These are phyloP conservation scores for Mycosphaerella sp. DNA, from an alignment of 2,329 filamentous ascomycete genomes.

Conservation along the genomic window DNA sequence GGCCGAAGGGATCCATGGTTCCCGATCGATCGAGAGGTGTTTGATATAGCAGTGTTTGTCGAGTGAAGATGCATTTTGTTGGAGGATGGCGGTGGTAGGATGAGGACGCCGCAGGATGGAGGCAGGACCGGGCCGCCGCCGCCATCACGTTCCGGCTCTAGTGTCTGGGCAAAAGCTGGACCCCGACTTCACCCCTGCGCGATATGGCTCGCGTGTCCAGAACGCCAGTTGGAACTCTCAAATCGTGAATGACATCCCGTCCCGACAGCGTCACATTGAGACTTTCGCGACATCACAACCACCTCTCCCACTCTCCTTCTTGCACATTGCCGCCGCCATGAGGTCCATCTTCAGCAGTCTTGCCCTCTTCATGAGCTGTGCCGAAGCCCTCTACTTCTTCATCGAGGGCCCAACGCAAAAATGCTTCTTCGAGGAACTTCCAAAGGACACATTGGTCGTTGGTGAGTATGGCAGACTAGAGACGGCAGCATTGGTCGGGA, in stretches of 20 bases:
- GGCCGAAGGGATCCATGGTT: neutral
- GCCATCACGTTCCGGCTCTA: neutral
- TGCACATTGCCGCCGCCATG: slow-evolving; percentile 20
- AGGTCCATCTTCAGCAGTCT: slow-evolving; percentile 25
- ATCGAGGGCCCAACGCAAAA: slow-evolving; percentile 79
- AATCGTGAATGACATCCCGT: neutral
- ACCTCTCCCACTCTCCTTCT: neutral
- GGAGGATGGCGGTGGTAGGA: neutral
- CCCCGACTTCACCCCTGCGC: neutral
- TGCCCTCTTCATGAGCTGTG: slow-evolving; percentile 46
- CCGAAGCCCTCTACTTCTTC: slow-evolving; percentile 90
- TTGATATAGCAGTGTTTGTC: neutral
- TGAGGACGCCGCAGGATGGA: neutral
- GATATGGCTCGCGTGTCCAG: slow-evolving; percentile 9
- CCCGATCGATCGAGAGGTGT: neutral
- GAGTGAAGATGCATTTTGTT: neutral
- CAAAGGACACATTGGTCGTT: slow-evolving; percentile 93
- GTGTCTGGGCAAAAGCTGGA: neutral
- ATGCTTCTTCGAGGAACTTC: slow-evolving; percentile 97
- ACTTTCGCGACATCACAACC: too few relatives aligned
- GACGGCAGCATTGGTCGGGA: neutral
- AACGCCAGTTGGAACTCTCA: neutral
- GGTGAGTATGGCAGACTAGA: slow-evolving; percentile 45
- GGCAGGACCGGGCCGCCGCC: too few relatives aligned
- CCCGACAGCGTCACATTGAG: too few relatives aligned